Evolutionary conservation across 2,329 filamentous ascomycete species (phyloP).

Genomic region (Aspergillus persii): DNA sequence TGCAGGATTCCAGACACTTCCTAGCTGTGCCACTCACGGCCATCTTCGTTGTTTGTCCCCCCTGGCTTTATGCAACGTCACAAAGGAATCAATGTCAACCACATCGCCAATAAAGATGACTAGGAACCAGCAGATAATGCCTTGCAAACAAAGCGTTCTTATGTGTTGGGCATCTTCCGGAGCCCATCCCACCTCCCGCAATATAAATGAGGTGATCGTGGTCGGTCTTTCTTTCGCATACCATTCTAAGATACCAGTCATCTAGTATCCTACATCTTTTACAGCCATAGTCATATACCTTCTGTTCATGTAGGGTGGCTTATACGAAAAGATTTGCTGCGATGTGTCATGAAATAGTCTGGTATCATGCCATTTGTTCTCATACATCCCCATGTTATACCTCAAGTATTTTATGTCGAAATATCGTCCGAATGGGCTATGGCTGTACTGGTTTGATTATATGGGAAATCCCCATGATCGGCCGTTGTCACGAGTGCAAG

Average conservation of each 20-base stretch:
- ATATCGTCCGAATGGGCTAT: constrained; percentile 14
- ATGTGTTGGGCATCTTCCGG: not conserved
- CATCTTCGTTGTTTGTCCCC: not conserved
- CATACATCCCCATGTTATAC: constrained; percentile 14
- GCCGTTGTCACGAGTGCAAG: constrained; percentile 15
- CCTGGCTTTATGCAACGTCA: not conserved
- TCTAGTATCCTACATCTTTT: not conserved
- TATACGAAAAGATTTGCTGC: not conserved
- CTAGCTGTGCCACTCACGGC: no score
- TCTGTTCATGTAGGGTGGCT: not conserved
- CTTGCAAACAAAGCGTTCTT: not conserved
- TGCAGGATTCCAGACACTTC: no score
- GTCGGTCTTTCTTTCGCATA: no score
- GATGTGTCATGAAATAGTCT: constrained; percentile 26
- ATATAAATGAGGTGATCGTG: not conserved
- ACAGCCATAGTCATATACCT: not conserved
- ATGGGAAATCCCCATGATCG: constrained; percentile 13
- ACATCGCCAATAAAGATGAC: not conserved
- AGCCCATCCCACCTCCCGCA: not conserved
- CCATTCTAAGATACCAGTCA: no score
- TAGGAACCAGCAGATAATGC: not conserved
- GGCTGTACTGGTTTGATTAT: constrained; percentile 12
- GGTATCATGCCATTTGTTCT: constrained; percentile 23
- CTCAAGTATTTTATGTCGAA: constrained; percentile 16
- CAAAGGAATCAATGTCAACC: not conserved